Evolutionary conservation across 495 filamentous ascomycete genomes (phyloP).

Genomic region (Chaetomium tenue): DNA sequence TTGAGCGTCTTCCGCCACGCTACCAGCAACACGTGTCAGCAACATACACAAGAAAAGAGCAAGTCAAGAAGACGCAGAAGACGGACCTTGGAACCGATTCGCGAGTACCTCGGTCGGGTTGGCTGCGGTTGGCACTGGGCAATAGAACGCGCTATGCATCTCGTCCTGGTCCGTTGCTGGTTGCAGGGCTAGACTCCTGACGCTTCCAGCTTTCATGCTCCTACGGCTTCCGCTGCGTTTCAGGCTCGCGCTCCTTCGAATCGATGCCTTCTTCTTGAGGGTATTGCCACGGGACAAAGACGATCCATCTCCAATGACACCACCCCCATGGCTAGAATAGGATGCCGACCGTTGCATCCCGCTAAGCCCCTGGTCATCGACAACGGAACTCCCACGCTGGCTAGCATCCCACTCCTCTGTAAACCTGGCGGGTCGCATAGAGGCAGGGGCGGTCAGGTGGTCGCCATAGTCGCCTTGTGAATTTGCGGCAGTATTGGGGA

Average conservation of each 20-base stretch:
- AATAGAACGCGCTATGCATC: constrained; percentile 78
- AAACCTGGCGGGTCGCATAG: constrained; percentile 49
- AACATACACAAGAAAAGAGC: background rate
- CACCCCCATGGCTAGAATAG: constrained; percentile 44
- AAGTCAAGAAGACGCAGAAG: background rate
- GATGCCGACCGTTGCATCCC: constrained; percentile 52
- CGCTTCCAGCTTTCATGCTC: constrained; percentile 76
- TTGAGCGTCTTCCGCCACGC: constrained; percentile 96
- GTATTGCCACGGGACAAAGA: constrained; percentile 69
- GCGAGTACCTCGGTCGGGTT: constrained; percentile 88
- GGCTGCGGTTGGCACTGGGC: constrained; percentile 82
- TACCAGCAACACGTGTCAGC: constrained; percentile 38
- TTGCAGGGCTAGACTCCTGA: constrained; percentile 68
- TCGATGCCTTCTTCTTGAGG: constrained; percentile 78
- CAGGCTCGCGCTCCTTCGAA: constrained; percentile 69
- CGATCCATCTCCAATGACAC: constrained; percentile 33
- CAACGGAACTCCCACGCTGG: constrained; percentile 61
- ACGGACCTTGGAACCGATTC: constrained; percentile 82
- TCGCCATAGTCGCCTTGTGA: constrained; percentile 38
- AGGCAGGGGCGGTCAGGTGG: constrained; percentile 25
- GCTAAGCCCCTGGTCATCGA: constrained; percentile 43
- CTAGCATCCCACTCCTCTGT: constrained; percentile 72
- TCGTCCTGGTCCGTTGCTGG: constrained; percentile 63
- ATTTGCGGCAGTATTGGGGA: constrained; percentile 46
- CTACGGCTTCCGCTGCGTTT: constrained; percentile 75